Evolutionary conservation across 192 early-diverging fungal genomes (phyloP).

Genomic region (Thamnidium elegans): DNA sequence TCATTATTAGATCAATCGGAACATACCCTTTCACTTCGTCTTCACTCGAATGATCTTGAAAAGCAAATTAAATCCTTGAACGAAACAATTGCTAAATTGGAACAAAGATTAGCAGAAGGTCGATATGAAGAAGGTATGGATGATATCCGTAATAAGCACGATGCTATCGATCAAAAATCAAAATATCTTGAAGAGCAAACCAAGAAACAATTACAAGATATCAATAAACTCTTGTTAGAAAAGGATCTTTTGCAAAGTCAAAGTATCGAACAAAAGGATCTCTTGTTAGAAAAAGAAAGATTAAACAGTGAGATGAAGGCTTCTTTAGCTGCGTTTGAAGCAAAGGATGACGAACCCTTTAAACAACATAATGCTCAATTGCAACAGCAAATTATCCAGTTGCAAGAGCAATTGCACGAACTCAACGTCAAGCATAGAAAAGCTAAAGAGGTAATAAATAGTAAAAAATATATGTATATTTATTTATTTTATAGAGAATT

Average conservation of each 20-base stretch:
- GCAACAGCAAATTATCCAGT: slow-evolving; percentile 41
- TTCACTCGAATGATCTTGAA: slow-evolving; percentile 36
- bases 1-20: slow-evolving; percentile 27
- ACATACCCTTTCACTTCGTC: slow-evolving; percentile 26
- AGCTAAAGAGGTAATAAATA: slow-evolving; percentile 26
- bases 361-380: slow-evolving; percentile 45
- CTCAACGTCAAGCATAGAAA: slow-evolving; percentile 21
- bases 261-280: slow-evolving; percentile 53
- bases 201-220: slow-evolving; percentile 44
- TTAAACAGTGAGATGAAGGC: slow-evolving; percentile 36
- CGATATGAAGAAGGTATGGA: slow-evolving; percentile 29
- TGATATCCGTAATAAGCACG: slow-evolving; percentile 40
- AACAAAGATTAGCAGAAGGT: slow-evolving; percentile 14
- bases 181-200: slow-evolving; percentile 36
- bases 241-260: slow-evolving; percentile 52
- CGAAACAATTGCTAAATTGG: slow-evolving; percentile 30
- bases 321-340: slow-evolving; percentile 38
- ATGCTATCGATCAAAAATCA: slow-evolving; percentile 39
- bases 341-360: slow-evolving; percentile 56
- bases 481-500: neutral
- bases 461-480: neutral
- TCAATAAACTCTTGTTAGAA: slow-evolving; percentile 56
- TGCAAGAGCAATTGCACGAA: slow-evolving; percentile 30
- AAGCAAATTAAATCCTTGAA: slow-evolving; percentile 30
- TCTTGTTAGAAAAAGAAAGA: slow-evolving; percentile 50